A percentile compares a stretch with the other conserved stretches of the same genome.
Conservation (phyloP, 352 stramenopile genomes). For the Phytophthora hybrid region DNA sequence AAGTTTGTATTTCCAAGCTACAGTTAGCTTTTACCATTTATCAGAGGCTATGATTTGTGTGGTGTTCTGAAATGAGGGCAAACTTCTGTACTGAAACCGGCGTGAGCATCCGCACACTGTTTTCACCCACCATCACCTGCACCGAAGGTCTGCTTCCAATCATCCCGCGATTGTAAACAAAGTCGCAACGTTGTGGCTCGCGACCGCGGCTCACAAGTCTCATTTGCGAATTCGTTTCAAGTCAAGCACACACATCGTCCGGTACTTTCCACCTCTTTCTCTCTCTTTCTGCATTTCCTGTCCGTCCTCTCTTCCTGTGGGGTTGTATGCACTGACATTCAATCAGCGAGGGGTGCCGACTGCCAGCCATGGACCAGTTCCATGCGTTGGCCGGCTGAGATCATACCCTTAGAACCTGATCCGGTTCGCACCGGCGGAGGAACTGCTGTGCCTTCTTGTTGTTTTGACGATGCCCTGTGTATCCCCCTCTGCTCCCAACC, state of each 20-base stretch:
- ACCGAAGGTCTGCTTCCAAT: conserved; percentile 6
- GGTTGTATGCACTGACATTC: conserved; percentile 45
- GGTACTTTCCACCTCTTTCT: neutral
- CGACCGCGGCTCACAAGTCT: conserved; percentile 3
- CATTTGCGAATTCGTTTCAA: conserved; percentile 25
- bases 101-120: neutral
- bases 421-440: conserved; percentile 69
- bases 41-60: no score
- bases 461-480: conserved; percentile 41
- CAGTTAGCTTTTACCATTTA: no score
- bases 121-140: neutral
- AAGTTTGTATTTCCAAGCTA: no score
- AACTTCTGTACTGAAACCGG: no score
- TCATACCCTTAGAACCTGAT: conserved; percentile 75
- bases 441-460: conserved; percentile 50
- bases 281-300: neutral
- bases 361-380: conserved; percentile 56
- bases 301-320: neutral
- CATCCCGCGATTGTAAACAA: conserved; percentile 13
- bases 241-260: neutral
- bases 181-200: neutral
- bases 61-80: no score
- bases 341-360: conserved; percentile 73
- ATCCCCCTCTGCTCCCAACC: conserved; percentile 24
- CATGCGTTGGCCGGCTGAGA: conserved; percentile 62